Conservation (phyloP, 192 early-diverging fungal genomes). For the Umbelopsis vinacea region DNA sequence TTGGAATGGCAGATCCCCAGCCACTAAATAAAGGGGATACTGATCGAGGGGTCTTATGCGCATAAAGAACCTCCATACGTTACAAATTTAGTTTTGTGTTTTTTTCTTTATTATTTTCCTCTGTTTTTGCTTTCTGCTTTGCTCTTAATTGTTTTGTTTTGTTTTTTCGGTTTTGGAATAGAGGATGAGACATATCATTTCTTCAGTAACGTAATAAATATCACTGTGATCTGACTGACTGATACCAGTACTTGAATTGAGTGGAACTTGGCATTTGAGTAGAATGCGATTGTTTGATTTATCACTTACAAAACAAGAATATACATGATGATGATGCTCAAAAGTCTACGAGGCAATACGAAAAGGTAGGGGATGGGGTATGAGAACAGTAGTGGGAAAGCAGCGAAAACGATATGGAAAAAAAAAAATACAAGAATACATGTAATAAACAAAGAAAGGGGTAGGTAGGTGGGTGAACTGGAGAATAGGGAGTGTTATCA, state of each 20-base stretch:
- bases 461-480: not conserved
- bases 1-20: not conserved
- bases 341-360: not conserved
- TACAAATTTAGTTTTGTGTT: not conserved
- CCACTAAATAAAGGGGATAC: conserved; percentile 2
- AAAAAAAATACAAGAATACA: not conserved
- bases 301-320: not conserved
- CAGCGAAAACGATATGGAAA: not conserved
- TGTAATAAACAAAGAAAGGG: not conserved
- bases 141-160: not conserved
- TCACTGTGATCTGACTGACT: too few species aligned
- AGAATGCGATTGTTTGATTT: too few species aligned
- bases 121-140: not conserved
- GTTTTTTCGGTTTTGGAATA: not conserved
- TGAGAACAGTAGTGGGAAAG: not conserved
- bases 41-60: not conserved
- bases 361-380: not conserved
- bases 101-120: not conserved
- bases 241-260: too few species aligned
- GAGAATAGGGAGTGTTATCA: conserved; percentile 38
- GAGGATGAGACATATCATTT: not conserved
- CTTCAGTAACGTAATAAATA: not conserved
- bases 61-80: not conserved
- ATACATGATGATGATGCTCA: conserved; percentile 1
- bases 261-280: too few species aligned